These are phyloP conservation scores for Mycena alexandri DNA, from an alignment of 768 basidiomycete species.

Conservation along the genomic window DNA sequence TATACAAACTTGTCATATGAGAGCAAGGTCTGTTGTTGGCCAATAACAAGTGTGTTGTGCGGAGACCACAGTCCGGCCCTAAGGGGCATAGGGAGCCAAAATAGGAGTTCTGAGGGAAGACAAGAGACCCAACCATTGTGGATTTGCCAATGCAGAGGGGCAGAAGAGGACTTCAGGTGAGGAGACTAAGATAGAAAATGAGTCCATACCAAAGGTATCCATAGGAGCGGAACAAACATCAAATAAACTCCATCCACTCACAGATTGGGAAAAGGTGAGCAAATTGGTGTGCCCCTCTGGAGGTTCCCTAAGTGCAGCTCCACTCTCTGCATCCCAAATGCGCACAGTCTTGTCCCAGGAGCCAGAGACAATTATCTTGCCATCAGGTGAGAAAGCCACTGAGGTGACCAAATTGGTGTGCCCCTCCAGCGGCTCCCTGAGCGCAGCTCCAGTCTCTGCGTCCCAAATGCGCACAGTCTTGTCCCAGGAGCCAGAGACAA, in stretches of 20 bases:
- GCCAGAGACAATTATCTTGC: too few species aligned
- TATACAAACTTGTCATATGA: neutral
- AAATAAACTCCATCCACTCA: neutral
- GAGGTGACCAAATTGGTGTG: neutral
- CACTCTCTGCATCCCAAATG: too few species aligned
- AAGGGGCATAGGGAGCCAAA: neutral
- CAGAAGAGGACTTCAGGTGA: neutral
- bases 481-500: too few species aligned
- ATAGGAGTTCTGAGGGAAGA: neutral
- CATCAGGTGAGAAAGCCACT: too few species aligned
- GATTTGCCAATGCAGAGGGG: neutral
- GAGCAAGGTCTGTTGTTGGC: neutral
- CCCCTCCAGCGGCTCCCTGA: neutral
- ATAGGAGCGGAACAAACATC: neutral
- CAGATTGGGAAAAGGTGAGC: neutral
- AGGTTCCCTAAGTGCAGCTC: too few species aligned
- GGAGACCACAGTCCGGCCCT: neutral
- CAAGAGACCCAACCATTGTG: neutral
- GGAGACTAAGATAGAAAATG: too few species aligned
- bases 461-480: too few species aligned
- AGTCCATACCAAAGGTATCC: too few species aligned
- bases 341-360: too few species aligned
- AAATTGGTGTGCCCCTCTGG: too few species aligned
- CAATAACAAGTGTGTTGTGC: neutral
- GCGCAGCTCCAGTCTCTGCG: too few species aligned